Evolutionary conservation across 805 yeast genomes (phyloP).

Genomic region (Starmera caribaea): DNA sequence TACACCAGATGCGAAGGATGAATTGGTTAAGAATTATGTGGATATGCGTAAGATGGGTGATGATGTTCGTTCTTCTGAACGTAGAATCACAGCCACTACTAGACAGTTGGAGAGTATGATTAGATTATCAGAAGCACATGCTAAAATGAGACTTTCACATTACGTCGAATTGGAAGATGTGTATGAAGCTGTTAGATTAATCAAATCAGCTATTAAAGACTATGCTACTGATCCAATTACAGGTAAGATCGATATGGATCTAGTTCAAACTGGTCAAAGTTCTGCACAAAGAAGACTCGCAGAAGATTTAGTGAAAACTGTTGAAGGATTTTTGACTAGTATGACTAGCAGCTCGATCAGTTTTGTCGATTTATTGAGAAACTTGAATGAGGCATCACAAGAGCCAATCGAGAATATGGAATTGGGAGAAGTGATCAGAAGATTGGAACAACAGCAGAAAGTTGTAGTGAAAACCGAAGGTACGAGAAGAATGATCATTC

Average conservation of each 20-base stretch:
- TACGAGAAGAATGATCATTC: constrained; percentile 48
- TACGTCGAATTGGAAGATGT: constrained; percentile 76
- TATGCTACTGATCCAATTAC: constrained; percentile 97
- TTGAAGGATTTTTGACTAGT: constrained; percentile 39
- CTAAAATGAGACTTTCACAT: constrained; percentile 80
- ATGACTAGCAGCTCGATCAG: constrained; percentile 25
- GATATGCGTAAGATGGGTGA: constrained; percentile 93
- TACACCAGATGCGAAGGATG: constrained; percentile 72
- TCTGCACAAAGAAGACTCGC: constrained; percentile 72
- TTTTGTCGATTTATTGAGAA: constrained; percentile 48
- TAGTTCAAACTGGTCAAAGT: constrained; percentile 93
- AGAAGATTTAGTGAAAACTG: constrained; percentile 59
- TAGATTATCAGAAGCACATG: constrained; percentile 91
- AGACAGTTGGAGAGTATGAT: constrained; percentile 96
- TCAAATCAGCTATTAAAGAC: constrained; percentile 89
- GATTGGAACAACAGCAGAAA: constrained; percentile 64
- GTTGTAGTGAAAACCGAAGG: constrained; percentile 65
- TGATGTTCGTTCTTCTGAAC: constrained; percentile 76
- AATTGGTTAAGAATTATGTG: constrained; percentile 80
- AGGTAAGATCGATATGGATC: constrained; percentile 94
- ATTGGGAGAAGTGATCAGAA: constrained; percentile 53
- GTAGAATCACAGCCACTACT: constrained; percentile 94
- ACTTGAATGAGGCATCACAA: constrained; percentile 56
- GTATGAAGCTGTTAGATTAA: constrained; percentile 85
- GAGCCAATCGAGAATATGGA: constrained; percentile 63